Evolutionary conservation across 208 protist species (phyloP).

Genomic region (Naegleria gruberi): DNA sequence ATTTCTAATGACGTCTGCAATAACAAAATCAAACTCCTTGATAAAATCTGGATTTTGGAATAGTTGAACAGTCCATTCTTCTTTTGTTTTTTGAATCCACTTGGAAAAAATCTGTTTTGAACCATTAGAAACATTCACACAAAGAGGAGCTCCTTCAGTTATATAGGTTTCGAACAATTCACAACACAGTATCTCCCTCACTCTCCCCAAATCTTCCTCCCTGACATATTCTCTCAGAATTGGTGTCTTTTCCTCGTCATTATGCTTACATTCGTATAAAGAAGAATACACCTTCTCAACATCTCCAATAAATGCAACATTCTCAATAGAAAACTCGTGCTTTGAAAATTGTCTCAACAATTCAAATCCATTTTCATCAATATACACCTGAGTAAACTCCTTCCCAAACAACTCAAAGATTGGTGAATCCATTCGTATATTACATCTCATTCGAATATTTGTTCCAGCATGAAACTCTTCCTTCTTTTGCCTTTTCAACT

Average conservation of each 20-base stretch:
- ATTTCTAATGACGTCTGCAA: background rate
- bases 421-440: background rate
- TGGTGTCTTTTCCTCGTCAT: background rate
- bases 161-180: background rate
- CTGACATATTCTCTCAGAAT: background rate
- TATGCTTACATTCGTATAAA: background rate
- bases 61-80: background rate
- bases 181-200: background rate
- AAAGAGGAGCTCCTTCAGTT: background rate
- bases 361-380: background rate
- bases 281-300: background rate
- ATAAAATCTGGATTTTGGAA: background rate
- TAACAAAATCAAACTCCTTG: background rate
- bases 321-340: background rate
- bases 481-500: background rate
- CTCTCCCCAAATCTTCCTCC: background rate
- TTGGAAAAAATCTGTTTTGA: background rate
- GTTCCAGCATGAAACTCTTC: background rate
- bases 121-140: background rate
- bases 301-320: background rate
- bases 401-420: background rate
- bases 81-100: background rate
- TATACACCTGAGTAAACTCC: background rate
- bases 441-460: background rate
- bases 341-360: background rate